phyloP scores from a whole-genome alignment of 2,329 filamentous ascomycete species.

The Microascus cirrosus region DNA sequence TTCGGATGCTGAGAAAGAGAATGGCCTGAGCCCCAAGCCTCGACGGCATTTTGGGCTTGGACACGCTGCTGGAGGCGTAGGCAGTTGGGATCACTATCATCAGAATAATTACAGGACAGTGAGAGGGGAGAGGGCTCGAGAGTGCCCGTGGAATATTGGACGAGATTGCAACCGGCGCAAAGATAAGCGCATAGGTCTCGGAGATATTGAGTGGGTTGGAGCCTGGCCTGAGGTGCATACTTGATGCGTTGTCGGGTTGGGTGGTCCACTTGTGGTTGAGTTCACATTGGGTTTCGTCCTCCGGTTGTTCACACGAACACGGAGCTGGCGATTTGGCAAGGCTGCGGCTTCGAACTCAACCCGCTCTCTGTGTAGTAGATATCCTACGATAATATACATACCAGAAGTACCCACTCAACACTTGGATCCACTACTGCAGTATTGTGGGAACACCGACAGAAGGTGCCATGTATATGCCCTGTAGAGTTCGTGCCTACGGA shows the following conservation, averaged over 20 bases:
- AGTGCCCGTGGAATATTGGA: constrained; percentile 45
- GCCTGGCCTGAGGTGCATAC: constrained; percentile 60
- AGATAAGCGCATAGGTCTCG: constrained; percentile 55
- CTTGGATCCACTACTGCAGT: not conserved
- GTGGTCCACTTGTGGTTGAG: constrained; percentile 43
- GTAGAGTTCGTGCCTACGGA: no score
- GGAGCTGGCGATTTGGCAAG: not conserved
- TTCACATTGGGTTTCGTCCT: constrained; percentile 16
- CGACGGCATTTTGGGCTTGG: constrained; percentile 37
- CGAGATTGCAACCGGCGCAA: constrained; percentile 53
- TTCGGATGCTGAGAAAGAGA: constrained; percentile 37
- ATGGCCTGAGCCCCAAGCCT: constrained; percentile 27
- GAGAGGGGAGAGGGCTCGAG: constrained; percentile 33
- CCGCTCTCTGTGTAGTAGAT: constrained; percentile 54
- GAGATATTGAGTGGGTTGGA: constrained; percentile 89
- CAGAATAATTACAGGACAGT: constrained; percentile 20
- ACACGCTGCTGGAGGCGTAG: constrained; percentile 31
- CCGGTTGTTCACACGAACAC: not conserved
- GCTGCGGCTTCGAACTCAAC: constrained; percentile 19
- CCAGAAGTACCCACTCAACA: constrained; percentile 57
- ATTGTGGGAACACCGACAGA: no score
- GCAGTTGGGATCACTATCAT: constrained; percentile 34
- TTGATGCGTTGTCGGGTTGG: constrained; percentile 8
- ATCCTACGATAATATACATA: constrained; percentile 34
- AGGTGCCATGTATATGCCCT: no score